These are phyloP conservation scores for Suillus ampliporus DNA, from an alignment of 768 basidiomycete genomes.

Conservation along the genomic window DNA sequence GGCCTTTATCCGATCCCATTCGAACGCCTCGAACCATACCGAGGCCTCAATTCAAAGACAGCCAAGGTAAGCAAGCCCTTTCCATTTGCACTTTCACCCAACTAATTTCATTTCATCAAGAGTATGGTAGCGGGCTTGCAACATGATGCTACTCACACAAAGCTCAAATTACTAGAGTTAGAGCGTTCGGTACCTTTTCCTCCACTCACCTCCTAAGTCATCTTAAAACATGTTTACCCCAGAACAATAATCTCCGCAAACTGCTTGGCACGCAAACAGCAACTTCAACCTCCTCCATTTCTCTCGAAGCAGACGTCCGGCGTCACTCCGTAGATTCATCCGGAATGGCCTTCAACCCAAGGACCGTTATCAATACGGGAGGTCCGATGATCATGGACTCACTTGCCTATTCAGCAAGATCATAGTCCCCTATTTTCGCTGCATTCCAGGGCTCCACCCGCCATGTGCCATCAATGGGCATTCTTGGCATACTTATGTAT, in stretches of 20 bases:
- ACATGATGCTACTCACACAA: slow-evolving; percentile 62
- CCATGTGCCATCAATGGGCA: not conserved
- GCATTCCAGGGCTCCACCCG: not conserved
- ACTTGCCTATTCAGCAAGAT: not conserved
- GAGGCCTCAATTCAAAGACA: slow-evolving; percentile 76
- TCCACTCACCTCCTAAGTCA: slow-evolving; percentile 5
- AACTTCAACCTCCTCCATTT: slow-evolving; percentile 27
- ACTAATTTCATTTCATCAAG: slow-evolving; percentile 37
- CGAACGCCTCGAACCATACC: slow-evolving; percentile 63
- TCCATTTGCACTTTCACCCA: not conserved
- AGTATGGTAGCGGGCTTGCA: slow-evolving; percentile 78
- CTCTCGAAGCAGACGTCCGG: slow-evolving; percentile 39
- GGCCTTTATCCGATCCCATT: slow-evolving; percentile 62
- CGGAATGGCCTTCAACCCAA: slow-evolving; percentile 37
- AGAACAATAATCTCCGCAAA: slow-evolving; percentile 40
- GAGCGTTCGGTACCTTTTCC: slow-evolving; percentile 62
- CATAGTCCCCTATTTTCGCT: not conserved
- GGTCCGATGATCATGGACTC: slow-evolving; percentile 3
- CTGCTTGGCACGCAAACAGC: slow-evolving; percentile 34
- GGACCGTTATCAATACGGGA: not conserved
- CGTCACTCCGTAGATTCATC: slow-evolving; percentile 40
- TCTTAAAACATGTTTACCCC: not conserved
- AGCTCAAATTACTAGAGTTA: slow-evolving; percentile 69
- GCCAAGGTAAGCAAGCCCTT: slow-evolving; percentile 59
- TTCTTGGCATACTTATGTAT: not conserved